Evolutionary conservation across 345 rosid species (phyloP), one percentile per base, ranked within the genome.

Genomic region (Dovyalis caffra): DNA sequence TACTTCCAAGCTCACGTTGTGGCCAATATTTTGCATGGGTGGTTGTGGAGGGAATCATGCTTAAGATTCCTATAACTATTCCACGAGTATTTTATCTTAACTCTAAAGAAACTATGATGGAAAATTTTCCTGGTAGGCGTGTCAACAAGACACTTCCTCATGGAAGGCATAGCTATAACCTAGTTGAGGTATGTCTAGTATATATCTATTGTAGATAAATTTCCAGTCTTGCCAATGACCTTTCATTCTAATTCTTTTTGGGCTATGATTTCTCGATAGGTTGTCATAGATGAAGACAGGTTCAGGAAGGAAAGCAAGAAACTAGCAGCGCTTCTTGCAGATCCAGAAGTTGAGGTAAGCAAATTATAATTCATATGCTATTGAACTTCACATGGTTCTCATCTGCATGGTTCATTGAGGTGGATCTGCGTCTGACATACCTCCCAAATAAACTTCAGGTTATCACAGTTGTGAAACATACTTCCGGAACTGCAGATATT

Each of bases 281-380:
- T 91, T 64, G 70, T 66, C 57, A 78, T 84, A 81, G 92, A 89
- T 65, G 98, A 92, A 87, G 92, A 86, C 71, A 90, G 86, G 58
- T 95, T 87, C 76, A 82, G 71, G 82, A 76, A 86, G 40, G 96
- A 91, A 82, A 85, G 87, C 85, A 91, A 86, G 80, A 91, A 90
- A 79, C 87, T 89, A 33, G 87, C 87, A 29, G 95, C 99, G 70
- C 97, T 95, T 78, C 91, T 92, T 70, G 92, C 97, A 37, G 92
- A 95, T 87, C 98, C 99, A 37, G 97, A 90, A 81, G 83, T 92
- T 73, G 97, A 95, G 99, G 99, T 92, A 25, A 80, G 91, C 64
- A 78, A 53, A 58, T 25, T 57, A 56, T 64, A 58, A 23, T 62
- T 60, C 61, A 4, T 23, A n/a, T 8, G 18, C 31, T 26, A 51